These are phyloP conservation scores for Haematococcus sp. DNA, from an alignment of 139 green algal genomes.

Conservation along the genomic window DNA sequence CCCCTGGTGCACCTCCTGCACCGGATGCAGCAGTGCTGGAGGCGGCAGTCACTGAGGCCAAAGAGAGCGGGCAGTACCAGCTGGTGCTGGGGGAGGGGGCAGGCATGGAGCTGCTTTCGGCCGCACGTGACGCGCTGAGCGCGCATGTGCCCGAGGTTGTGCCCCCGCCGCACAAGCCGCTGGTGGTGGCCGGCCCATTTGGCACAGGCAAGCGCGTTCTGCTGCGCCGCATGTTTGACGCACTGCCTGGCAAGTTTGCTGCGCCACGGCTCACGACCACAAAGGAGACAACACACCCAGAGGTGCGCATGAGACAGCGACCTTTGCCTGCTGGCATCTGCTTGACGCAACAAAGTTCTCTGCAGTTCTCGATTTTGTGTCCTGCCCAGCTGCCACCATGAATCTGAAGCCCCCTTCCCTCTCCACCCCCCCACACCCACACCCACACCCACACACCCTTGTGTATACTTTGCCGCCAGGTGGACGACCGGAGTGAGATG, in stretches of 20 bases:
- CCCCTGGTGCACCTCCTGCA: not conserved
- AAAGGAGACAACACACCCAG: not conserved
- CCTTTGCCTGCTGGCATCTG: no score
- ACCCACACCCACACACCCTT: no score
- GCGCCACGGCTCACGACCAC: slow-evolving; percentile 42
- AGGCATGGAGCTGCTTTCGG: slow-evolving; percentile 21
- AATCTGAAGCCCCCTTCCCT: no score
- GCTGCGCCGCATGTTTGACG: slow-evolving; percentile 50
- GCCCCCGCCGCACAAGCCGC: slow-evolving; percentile 38
- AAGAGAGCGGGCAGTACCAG: slow-evolving; percentile 20
- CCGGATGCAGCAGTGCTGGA: not conserved
- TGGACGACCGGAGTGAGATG: slow-evolving; percentile 27
- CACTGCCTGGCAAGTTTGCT: slow-evolving; percentile 39
- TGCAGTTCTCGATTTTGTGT: no score
- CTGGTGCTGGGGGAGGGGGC: slow-evolving; percentile 21
- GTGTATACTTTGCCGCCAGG: no score
- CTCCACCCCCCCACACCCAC: no score
- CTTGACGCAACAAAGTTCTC: no score
- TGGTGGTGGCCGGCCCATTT: slow-evolving; percentile 66
- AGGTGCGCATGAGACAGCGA: no score
- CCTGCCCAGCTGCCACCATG: no score
- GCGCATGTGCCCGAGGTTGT: slow-evolving; percentile 42
- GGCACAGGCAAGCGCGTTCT: slow-evolving; percentile 59
- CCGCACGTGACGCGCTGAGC: slow-evolving; percentile 34
- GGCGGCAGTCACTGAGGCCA: not conserved